Evolutionary conservation across 257 asterid species (phyloP).

Genomic region (Ajuga chamaepitys): DNA sequence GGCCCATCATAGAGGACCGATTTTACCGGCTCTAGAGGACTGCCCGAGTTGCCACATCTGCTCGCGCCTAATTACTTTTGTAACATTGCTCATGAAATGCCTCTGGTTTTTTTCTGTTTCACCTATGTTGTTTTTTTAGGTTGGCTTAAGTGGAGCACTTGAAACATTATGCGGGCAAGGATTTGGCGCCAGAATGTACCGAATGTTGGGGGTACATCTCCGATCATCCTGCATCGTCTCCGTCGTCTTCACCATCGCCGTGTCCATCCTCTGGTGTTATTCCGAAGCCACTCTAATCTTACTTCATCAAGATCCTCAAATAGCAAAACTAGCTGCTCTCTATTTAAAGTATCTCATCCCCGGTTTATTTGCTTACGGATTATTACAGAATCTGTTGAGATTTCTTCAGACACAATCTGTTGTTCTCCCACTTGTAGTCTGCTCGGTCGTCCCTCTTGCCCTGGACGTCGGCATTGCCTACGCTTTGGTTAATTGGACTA

Average conservation of each 20-base stretch:
- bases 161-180: slow-evolving; percentile 88
- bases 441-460: slow-evolving; percentile 42
- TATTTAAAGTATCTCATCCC: slow-evolving; percentile 62
- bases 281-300: slow-evolving; percentile 36
- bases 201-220: slow-evolving; percentile 55
- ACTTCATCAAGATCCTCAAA: slow-evolving; percentile 57
- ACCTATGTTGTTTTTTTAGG: too few relatives aligned
- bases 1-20: too few relatives aligned
- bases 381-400: slow-evolving; percentile 54
- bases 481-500: slow-evolving; percentile 37
- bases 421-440: slow-evolving; percentile 43
- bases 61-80: too few relatives aligned
- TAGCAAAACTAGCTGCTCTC: slow-evolving; percentile 47
- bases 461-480: slow-evolving; percentile 49
- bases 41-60: too few relatives aligned
- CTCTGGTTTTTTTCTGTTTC: too few relatives aligned
- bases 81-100: too few relatives aligned
- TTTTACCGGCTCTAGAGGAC: too few relatives aligned
- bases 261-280: slow-evolving; percentile 61
- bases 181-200: slow-evolving; percentile 54
- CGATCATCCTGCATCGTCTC: slow-evolving; percentile 67
- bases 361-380: slow-evolving; percentile 59
- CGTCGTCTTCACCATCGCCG: slow-evolving; percentile 17
- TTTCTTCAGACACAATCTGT: slow-evolving; percentile 74
- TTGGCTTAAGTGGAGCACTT: slow-evolving; percentile 77